Evolutionary conservation across 129 eudicot species (phyloP).

Genomic region (Deinandra increscens): DNA sequence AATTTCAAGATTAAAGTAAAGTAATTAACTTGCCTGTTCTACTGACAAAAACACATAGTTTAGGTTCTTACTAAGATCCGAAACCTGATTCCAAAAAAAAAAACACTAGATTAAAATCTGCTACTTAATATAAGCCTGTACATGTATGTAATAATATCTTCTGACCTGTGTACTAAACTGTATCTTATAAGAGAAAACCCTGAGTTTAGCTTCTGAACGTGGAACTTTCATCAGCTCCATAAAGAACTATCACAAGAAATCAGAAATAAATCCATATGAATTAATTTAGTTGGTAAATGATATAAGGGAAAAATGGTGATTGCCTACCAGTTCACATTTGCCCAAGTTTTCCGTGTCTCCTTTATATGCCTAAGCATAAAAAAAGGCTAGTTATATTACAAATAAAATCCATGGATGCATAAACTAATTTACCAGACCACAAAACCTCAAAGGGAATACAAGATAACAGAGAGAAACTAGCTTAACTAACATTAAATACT

Average conservation of each 20-base stretch:
- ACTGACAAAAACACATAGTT: slow-evolving; percentile 60
- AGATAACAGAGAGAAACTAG: background rate
- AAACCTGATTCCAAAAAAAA: slow-evolving; percentile 44
- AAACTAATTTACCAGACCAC: background rate
- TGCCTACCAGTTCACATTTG: slow-evolving; percentile 79
- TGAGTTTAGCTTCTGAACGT: slow-evolving; percentile 76
- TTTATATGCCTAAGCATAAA: slow-evolving; percentile 58
- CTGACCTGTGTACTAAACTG: slow-evolving; percentile 79
- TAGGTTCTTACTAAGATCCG: slow-evolving; percentile 61
- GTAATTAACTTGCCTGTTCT: slow-evolving; percentile 49
- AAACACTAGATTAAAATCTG: slow-evolving; percentile 14
- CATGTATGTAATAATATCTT: slow-evolving; percentile 10
- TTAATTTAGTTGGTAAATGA: slow-evolving; percentile 1
- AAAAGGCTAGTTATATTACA: slow-evolving; percentile 25
- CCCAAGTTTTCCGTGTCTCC: slow-evolving; percentile 74
- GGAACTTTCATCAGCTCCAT: slow-evolving; percentile 89
- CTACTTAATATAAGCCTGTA: slow-evolving; percentile 8
- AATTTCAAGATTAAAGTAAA: background rate
- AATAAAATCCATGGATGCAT: slow-evolving; percentile 4
- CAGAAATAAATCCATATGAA: slow-evolving; percentile 11
- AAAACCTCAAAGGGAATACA: slow-evolving; percentile 2
- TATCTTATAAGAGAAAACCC: slow-evolving; percentile 82
- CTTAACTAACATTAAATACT: slow-evolving; percentile 5
- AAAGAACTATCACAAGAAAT: slow-evolving; percentile 58
- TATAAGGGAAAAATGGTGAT: slow-evolving; percentile 11